Conservation (phyloP, 768 basidiomycete species). For the Russula vinacea region DNA sequence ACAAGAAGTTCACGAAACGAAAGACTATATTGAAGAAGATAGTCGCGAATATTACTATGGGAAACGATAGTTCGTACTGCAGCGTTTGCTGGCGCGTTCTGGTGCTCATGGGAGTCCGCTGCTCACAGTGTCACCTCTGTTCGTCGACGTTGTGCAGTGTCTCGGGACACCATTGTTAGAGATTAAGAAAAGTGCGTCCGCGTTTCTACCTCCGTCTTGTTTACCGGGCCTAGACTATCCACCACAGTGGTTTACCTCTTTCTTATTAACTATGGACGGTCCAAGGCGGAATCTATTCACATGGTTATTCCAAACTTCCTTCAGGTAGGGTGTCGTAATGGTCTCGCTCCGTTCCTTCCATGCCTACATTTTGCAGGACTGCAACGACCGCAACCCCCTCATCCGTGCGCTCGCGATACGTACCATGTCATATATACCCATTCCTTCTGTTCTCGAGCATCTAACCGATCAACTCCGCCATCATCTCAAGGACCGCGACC, state of each 20-base stretch:
- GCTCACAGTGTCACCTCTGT: conserved; percentile 80
- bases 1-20: conserved; percentile 92
- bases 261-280: conserved; percentile 93
- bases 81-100: conserved; percentile 15
- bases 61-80: conserved; percentile 85
- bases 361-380: conserved; percentile 58
- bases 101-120: conserved; percentile 27
- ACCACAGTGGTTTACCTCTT: conserved; percentile 92
- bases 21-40: conserved; percentile 96
- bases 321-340: conserved; percentile 23
- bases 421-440: conserved; percentile 98
- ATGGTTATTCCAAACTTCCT: conserved; percentile 20
- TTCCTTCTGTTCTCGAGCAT: conserved; percentile 80
- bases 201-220: conserved; percentile 1
- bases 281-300: conserved; percentile 90
- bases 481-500: conserved; percentile 89
- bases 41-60: conserved; percentile 99
- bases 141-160: conserved; percentile 94
- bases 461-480: conserved; percentile 89
- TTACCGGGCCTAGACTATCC: neutral
- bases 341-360: neutral
- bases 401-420: conserved; percentile 96
- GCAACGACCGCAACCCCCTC: conserved; percentile 92
- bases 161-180: conserved; percentile 92
- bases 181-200: conserved; percentile 92